Evolutionary conservation across 208 protist genomes (phyloP).

Genomic region (Herpetomonas tarakana): DNA sequence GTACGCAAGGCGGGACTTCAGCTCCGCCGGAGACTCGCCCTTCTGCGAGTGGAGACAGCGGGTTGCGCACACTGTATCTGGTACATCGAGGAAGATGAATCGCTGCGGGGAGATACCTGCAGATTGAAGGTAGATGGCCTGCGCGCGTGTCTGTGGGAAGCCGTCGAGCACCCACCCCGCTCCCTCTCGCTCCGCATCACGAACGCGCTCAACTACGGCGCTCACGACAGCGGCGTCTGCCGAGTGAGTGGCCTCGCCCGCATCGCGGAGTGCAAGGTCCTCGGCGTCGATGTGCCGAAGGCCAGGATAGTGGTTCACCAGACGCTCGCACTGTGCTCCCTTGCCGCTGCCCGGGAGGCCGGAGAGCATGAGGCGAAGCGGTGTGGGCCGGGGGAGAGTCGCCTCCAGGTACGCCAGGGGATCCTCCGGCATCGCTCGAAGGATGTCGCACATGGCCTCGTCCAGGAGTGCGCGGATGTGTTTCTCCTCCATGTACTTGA

Average conservation of each 20-base stretch:
- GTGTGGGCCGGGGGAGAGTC: slow-evolving; percentile 34
- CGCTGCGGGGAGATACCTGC: slow-evolving; percentile 60
- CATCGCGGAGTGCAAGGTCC: slow-evolving; percentile 27
- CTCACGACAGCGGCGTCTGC: slow-evolving; percentile 77
- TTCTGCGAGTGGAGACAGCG: slow-evolving; percentile 24
- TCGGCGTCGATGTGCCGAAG: slow-evolving; percentile 50
- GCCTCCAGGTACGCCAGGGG: slow-evolving; percentile 60
- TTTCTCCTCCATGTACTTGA: slow-evolving; percentile 74
- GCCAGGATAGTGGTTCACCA: too few species aligned
- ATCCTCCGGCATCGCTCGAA: slow-evolving; percentile 59
- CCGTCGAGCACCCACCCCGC: slow-evolving; percentile 85
- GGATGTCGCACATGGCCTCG: slow-evolving; percentile 75
- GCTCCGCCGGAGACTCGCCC: slow-evolving; percentile 33
- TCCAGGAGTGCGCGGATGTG: slow-evolving; percentile 64
- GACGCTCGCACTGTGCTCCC: slow-evolving; percentile 84
- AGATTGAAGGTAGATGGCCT: slow-evolving; percentile 75
- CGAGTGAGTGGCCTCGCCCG: slow-evolving; percentile 56
- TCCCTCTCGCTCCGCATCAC: slow-evolving; percentile 24
- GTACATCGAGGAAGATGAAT: slow-evolving; percentile 66
- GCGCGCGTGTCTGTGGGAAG: slow-evolving; percentile 66
- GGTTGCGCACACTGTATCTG: slow-evolving; percentile 26
- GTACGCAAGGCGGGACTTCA: slow-evolving; percentile 34
- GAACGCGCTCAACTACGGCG: slow-evolving; percentile 57
- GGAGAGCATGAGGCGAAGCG: slow-evolving; percentile 61
- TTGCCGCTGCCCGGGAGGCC: slow-evolving; percentile 91